Evolutionary conservation across 805 yeast species (phyloP).

Genomic region (Schizosaccharomyces osmophilus): DNA sequence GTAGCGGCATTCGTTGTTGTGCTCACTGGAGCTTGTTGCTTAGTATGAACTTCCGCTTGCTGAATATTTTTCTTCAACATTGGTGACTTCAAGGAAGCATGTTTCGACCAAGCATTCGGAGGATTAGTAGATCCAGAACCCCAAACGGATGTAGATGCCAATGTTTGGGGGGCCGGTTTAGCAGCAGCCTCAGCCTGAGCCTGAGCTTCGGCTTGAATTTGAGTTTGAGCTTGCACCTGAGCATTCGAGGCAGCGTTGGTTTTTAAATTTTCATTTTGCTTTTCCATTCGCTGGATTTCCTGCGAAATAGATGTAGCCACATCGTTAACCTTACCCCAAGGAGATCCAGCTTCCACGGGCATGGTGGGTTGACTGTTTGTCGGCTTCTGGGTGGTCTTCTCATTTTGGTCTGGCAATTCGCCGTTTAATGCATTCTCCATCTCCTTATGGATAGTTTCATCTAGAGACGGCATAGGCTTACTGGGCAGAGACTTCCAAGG

Average conservation of each 20-base stretch:
- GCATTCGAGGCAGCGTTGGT: background rate
- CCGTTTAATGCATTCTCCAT: background rate
- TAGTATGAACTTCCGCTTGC: background rate
- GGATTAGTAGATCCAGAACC: background rate
- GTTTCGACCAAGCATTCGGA: background rate
- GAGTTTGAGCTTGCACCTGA: background rate
- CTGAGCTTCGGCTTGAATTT: background rate
- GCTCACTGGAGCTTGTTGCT: background rate
- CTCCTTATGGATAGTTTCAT: background rate
- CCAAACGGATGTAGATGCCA: background rate
- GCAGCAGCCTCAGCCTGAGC: background rate
- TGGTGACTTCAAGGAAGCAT: background rate
- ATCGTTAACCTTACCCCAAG: background rate
- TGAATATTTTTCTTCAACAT: background rate
- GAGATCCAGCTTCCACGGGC: background rate
- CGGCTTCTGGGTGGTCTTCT: background rate
- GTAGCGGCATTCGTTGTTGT: background rate
- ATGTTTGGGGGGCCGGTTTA: background rate
- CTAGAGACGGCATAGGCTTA: background rate
- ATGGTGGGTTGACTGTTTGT: background rate
- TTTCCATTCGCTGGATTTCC: background rate
- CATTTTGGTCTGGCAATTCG: too few species aligned
- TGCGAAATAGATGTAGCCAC: background rate
- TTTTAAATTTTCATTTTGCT: background rate
- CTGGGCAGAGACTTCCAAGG: background rate